Conservation (phyloP, 306 rosid species). For the Carpinus fangiana region DNA sequence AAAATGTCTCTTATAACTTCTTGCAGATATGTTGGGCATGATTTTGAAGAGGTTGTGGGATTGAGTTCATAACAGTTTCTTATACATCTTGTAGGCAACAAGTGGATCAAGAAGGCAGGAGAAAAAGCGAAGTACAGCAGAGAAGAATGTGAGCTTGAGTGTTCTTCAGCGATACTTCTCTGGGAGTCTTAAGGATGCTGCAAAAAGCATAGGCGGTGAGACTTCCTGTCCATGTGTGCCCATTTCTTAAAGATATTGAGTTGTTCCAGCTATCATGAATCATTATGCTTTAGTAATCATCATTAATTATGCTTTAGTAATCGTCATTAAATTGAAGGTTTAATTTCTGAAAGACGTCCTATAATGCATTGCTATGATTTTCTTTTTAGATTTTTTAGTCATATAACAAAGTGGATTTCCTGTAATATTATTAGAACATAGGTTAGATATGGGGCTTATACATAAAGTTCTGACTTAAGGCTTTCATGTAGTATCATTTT, state of each 20-base stretch:
- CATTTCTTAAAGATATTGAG: slow-evolving; percentile 17
- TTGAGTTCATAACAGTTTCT: slow-evolving; percentile 4
- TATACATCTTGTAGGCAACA: slow-evolving; percentile 39
- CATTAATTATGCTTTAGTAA: slow-evolving; percentile 21
- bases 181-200: slow-evolving; percentile 95
- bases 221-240: slow-evolving; percentile 24
- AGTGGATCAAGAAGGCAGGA: slow-evolving; percentile 52
- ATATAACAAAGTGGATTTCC: background rate
- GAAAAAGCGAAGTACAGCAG: slow-evolving; percentile 59
- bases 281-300: slow-evolving; percentile 23
- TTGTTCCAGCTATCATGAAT: slow-evolving; percentile 19
- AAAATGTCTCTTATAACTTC: slow-evolving; percentile 5
- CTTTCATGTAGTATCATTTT: background rate
- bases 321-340: slow-evolving; percentile 1
- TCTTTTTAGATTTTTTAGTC: background rate
- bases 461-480: background rate
- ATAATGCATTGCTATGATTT: background rate
- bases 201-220: slow-evolving; percentile 86
- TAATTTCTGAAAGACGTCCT: background rate
- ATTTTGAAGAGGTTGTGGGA: slow-evolving; percentile 22
- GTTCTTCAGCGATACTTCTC: slow-evolving; percentile 89
- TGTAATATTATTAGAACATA: background rate
- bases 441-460: background rate
- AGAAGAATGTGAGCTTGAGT: slow-evolving; percentile 79
- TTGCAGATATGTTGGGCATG: slow-evolving; percentile 14